Evolutionary conservation across 176 grass and related monocot genomes (phyloP), one percentile per base, ranked within the genome.

Genomic region (Oryza meridionalis): DNA sequence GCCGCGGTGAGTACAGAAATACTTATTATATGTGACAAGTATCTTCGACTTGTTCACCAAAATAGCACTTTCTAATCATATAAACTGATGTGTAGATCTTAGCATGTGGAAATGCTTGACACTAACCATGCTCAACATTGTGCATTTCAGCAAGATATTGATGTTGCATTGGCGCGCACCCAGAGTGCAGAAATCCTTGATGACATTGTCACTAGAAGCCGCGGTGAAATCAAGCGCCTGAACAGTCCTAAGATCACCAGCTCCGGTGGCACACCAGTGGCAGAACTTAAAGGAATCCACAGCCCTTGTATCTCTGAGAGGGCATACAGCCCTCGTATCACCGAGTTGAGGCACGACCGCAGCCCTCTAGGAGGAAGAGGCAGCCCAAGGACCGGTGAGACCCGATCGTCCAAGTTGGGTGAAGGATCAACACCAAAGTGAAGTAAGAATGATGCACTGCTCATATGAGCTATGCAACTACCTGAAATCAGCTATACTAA

Each of bases 171-270:
- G 78, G 83, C 89, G 8, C 72, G 84, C 22, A 63, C 84, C 70
- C 91, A 94, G 81, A 84, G 88, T 61, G 61, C 86, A 16, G 97
- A 99, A 83, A 86, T 99, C 43, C 82, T 99, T 38, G 97, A 99
- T 4, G 91, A 91, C 69, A 80, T 99, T 65, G 86, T 99, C 70
- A 99, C 97, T 8, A 89, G 97, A 86, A 96, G 97, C 81, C 89
- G 97, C 0, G 93, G 97, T 24, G 97, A 99, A 82, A 87, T 99
- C 70, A 99, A 99, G 80, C 93, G 53, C 53, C 68, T 99, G 66
- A 92, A 92, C 76, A 99, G 97, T 68, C 97, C 93, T 16, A 99
- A 94, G 89, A 86, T 94, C 75, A 96, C 93, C 10, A 99, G 93
- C 79, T 96, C 97, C 40, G 89, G 90, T 59, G 86, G 93, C 64